Conservation (phyloP, 495 filamentous ascomycete genomes). For the Chaetomium cochliodes region DNA sequence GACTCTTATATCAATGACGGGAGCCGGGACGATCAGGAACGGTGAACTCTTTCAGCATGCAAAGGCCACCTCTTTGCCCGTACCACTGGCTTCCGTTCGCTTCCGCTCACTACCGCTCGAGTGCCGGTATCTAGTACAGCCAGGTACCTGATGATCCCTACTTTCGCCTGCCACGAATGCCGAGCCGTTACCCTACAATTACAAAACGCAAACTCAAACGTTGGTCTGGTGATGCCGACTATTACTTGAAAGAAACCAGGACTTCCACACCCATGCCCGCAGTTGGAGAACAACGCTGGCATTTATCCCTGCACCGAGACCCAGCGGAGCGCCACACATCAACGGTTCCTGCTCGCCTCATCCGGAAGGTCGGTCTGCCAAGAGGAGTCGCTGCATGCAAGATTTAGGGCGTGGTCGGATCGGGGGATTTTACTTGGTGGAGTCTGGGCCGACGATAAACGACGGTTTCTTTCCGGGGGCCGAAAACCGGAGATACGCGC, state of each 20-base stretch:
- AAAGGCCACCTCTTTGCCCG: constrained; percentile 13
- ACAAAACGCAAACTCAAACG: constrained; percentile 7
- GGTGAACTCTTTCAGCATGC: not conserved
- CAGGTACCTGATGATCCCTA: not conserved
- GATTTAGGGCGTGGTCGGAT: constrained; percentile 3
- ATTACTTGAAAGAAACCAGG: constrained; percentile 22
- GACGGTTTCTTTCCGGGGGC: constrained; percentile 7
- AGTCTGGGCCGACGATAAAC: constrained; percentile 20
- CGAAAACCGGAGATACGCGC: constrained; percentile 17
- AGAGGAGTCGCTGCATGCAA: constrained; percentile 1
- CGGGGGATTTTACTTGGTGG: constrained; percentile 8
- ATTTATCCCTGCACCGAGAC: not conserved
- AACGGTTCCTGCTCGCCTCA: not conserved
- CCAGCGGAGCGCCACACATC: constrained; percentile 7
- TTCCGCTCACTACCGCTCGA: not conserved
- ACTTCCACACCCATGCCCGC: not conserved
- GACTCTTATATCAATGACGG: constrained; percentile 2
- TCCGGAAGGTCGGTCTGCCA: constrained; percentile 20
- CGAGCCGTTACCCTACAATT: constrained; percentile 8
- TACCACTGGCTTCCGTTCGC: constrained; percentile 6
- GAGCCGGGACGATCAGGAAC: constrained; percentile 15
- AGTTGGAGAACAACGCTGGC: constrained; percentile 2
- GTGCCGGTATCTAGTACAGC: not conserved
- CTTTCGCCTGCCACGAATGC: constrained; percentile 7
- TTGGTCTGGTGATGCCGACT: constrained; percentile 23